Percentiles rank a stretch among this genome's conserved stretches.
phyloP scores from a whole-genome alignment of 345 rosid species.

The Syzygium aromaticum region DNA sequence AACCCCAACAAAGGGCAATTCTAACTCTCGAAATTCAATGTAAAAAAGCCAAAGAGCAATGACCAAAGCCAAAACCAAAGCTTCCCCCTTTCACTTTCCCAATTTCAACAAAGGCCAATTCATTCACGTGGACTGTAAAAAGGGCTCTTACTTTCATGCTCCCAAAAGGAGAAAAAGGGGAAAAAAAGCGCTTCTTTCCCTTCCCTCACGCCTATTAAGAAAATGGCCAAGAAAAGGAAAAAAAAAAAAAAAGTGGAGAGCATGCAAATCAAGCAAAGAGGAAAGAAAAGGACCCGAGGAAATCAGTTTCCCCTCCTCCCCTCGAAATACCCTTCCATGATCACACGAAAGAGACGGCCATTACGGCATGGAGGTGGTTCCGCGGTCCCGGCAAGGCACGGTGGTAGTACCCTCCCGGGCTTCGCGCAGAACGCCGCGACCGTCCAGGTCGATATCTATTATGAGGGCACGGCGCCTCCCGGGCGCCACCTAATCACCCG shows the following conservation, averaged over 20 bases:
- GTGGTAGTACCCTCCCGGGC: neutral
- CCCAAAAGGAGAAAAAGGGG: neutral
- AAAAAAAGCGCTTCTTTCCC: neutral
- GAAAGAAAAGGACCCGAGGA: neutral
- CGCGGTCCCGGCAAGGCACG: neutral
- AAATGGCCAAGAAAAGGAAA: neutral
- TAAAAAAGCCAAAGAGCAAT: neutral
- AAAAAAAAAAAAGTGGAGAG: neutral
- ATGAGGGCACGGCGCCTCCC: neutral
- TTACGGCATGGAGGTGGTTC: neutral
- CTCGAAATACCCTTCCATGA: neutral
- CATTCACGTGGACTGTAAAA: neutral
- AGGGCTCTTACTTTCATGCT: neutral
- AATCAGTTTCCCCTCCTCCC: neutral
- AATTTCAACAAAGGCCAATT: neutral
- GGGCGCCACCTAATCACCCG: neutral
- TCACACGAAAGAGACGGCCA: neutral
- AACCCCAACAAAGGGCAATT: neutral
- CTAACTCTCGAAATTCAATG: neutral
- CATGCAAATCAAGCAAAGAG: neutral
- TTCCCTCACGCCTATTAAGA: neutral
- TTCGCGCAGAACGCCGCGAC: neutral
- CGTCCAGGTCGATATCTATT: neutral
- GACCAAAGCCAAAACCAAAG: no score
- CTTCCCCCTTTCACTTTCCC: no score